Conservation (phyloP, 2,329 filamentous ascomycete genomes). For the Leptographium galeiforme region DNA sequence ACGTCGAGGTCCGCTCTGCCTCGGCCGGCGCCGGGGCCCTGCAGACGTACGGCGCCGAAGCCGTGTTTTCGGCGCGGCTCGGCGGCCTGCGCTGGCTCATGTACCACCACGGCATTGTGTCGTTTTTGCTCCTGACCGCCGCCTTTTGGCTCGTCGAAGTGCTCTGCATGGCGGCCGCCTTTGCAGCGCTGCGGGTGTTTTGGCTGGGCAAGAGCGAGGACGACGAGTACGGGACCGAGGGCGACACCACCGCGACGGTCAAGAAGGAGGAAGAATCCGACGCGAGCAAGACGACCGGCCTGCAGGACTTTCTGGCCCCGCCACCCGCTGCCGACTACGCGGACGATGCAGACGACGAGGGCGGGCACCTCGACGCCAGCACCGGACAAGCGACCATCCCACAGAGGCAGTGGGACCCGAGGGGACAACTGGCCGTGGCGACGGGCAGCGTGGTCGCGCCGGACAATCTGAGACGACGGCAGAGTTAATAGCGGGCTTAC, state of each 20-base stretch:
- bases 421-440: too few relatives aligned
- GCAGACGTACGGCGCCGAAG: conserved; percentile 59
- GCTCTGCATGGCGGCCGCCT: conserved; percentile 49
- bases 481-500: too few relatives aligned
- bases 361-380: neutral
- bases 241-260: neutral
- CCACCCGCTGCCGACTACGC: too few relatives aligned
- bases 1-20: conserved; percentile 49
- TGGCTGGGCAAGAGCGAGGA: neutral
- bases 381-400: neutral
- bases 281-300: neutral
- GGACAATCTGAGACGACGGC: too few relatives aligned
- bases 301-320: too few relatives aligned
- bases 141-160: conserved; percentile 71
- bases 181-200: conserved; percentile 36
- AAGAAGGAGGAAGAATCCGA: neutral
- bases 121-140: conserved; percentile 53
- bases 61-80: conserved; percentile 63
- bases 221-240: neutral
- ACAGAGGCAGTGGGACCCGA: too few relatives aligned
- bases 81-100: conserved; percentile 71
- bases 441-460: too few relatives aligned
- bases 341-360: too few relatives aligned
- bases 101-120: conserved; percentile 65
- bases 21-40: conserved; percentile 26